Conservation (phyloP, 2,329 filamentous ascomycete species). For the Bipolaris victoriae region DNA sequence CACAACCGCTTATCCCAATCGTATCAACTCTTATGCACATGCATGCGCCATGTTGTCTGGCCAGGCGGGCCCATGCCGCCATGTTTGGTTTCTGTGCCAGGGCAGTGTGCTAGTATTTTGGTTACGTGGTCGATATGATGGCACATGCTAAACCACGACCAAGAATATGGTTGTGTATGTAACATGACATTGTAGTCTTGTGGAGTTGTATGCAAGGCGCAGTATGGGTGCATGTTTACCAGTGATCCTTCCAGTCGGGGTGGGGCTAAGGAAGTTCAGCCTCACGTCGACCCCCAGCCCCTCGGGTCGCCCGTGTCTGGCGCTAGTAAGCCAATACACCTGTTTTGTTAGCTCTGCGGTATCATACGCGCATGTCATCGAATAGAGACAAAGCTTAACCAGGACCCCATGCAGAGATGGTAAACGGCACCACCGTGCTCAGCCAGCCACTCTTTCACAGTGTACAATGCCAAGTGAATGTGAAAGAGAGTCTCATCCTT, state of each 20-base stretch:
- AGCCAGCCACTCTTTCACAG: neutral
- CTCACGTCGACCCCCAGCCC: conserved; percentile 13
- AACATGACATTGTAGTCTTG: neutral
- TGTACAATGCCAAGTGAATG: neutral
- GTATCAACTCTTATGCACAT: neutral
- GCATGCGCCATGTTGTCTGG: neutral
- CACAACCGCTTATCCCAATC: neutral
- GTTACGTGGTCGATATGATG: neutral
- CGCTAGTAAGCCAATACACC: conserved; percentile 16
- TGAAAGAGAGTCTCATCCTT: neutral
- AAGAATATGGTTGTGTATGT: neutral
- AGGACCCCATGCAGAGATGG: neutral
- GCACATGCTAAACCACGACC: neutral
- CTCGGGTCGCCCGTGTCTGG: conserved; percentile 10
- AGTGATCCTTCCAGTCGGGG: neutral
- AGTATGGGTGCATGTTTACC: neutral
- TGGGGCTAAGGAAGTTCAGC: conserved; percentile 14
- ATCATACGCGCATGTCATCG: conserved; percentile 1
- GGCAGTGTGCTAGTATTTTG: neutral
- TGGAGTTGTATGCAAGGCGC: neutral
- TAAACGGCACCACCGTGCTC: neutral
- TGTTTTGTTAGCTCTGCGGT: conserved; percentile 11
- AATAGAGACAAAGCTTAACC: neutral
- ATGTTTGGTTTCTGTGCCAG: neutral
- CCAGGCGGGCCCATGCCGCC: neutral